Evolutionary conservation across 1,284 basidiomycete species (phyloP), one percentile per base, ranked within the genome.

Genomic region (Apiotrichum porosum): DNA sequence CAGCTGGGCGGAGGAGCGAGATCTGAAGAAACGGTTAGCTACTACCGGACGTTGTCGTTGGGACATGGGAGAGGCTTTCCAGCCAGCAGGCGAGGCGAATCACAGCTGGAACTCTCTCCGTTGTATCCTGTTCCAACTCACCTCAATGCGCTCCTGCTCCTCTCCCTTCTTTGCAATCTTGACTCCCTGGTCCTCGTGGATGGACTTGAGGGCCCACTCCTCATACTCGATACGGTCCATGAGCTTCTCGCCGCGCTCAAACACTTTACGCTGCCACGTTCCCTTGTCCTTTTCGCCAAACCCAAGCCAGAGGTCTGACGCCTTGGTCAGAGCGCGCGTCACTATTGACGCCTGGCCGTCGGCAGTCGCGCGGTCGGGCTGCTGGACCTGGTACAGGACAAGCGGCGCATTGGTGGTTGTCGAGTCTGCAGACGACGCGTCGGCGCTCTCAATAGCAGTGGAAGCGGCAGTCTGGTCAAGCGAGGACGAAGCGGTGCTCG

Each of bases 181-280:
- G 24, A 68, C 62, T 1, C 68, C 68, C 39, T 57, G 45, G 14
- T 55, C 59, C 44, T 66, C 68, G 18, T 65, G 60, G 15, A 71
- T 47, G 17, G 43, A 51, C 53, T 71, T 70, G 44, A 72, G 56
- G 24, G 60, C 58, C 70, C 69, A 74, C 50, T 74, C 72, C 49
- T 74, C 71, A 49, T 58, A 72, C 41, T 74, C 69, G 36, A 72
- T 71, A 53, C 54, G 57, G 57, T 74, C 72, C 72, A 74, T 74
- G 54, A 74, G 60, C 13, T 62, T 51, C 57, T 74, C 72, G 13
- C 72, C 72, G 44, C 61, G 65, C 24, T 54, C 55, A 54, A 67
- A 71, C 44, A 71, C 65, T 66, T 66, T 69, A 42, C 61, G 68
- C 58, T 66, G 68, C 64, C 65, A 66, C 10, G 57, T 56, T n/a